Conservation (phyloP, 2,329 filamentous ascomycete genomes). For the Pyrenophora tritici-repentis region DNA sequence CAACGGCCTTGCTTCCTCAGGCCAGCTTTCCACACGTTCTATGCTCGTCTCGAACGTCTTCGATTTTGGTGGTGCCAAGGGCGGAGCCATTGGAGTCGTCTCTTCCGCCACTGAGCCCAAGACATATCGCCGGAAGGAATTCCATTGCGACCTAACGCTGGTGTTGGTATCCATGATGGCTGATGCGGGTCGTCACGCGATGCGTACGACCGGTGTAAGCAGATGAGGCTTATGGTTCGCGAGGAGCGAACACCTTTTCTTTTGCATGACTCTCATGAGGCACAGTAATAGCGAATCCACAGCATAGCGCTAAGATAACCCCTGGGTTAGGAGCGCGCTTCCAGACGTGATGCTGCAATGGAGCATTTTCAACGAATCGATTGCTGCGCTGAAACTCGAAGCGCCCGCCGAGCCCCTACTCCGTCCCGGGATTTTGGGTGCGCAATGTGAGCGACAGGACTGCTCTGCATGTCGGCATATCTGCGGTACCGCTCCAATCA, state of each 20-base stretch:
- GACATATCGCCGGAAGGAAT: slow-evolving; percentile 16
- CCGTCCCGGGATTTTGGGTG: slow-evolving; percentile 2
- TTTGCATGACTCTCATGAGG: slow-evolving; percentile 29
- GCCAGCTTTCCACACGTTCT: slow-evolving; percentile 36
- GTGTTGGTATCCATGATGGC: slow-evolving; percentile 18
- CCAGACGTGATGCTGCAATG: slow-evolving; percentile 8
- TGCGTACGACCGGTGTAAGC: slow-evolving; percentile 7
- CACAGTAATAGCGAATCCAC: slow-evolving; percentile 31
- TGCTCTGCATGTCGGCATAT: not conserved
- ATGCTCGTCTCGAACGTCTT: slow-evolving; percentile 33
- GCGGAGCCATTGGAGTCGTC: not conserved
- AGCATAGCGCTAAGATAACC: slow-evolving; percentile 13
- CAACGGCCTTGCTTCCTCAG: slow-evolving; percentile 30
- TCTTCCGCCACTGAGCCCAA: slow-evolving; percentile 8
- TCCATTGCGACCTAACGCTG: slow-evolving; percentile 11
- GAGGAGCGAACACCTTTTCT: slow-evolving; percentile 28
- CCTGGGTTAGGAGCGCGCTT: slow-evolving; percentile 28
- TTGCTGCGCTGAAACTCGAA: slow-evolving; percentile 30
- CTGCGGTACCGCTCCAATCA: not conserved
- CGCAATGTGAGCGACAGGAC: not conserved
- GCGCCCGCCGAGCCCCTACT: slow-evolving; percentile 22
- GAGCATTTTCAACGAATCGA: slow-evolving; percentile 29
- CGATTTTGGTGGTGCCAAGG: slow-evolving; percentile 11
- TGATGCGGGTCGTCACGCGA: slow-evolving; percentile 12
- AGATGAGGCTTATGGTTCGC: slow-evolving; percentile 27